Evolutionary conservation across 2,329 filamentous ascomycete genomes (phyloP).

Genomic region (Aspergillus versicolor): DNA sequence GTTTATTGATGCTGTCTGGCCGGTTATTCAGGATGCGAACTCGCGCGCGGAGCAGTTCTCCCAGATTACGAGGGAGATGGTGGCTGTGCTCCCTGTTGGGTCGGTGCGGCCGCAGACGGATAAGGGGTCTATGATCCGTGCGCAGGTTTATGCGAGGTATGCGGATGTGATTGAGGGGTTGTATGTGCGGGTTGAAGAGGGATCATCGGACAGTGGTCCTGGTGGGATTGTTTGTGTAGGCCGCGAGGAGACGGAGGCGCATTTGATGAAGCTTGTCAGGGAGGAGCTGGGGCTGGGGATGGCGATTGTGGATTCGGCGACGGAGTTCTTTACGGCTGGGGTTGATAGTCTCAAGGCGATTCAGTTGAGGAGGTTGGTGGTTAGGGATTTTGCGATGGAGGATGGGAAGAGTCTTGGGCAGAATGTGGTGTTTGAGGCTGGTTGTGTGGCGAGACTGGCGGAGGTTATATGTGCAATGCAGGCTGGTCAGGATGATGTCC

Average conservation of each 20-base stretch:
- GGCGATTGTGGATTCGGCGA: constrained; percentile 20
- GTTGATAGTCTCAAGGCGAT: constrained; percentile 51
- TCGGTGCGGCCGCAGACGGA: constrained; percentile 51
- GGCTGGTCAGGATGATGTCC: constrained; percentile 24
- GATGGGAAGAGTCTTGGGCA: constrained; percentile 29
- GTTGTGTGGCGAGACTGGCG: constrained; percentile 40
- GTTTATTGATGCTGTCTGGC: constrained; percentile 40
- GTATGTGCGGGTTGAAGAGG: constrained; percentile 22
- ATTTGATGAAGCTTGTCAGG: constrained; percentile 31
- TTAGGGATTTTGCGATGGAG: constrained; percentile 39
- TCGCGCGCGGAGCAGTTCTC: constrained; percentile 43
- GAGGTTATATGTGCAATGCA: constrained; percentile 22
- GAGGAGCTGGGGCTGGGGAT: constrained; percentile 36
- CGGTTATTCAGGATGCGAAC: constrained; percentile 41
- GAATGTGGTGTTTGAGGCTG: constrained; percentile 47
- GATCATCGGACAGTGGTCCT: constrained; percentile 12
- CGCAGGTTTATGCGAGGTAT: constrained; percentile 49
- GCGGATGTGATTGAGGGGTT: constrained; percentile 42
- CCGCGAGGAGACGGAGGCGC: constrained; percentile 31
- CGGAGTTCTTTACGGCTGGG: constrained; percentile 47
- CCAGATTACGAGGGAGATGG: constrained; percentile 45
- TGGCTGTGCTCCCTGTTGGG: constrained; percentile 34
- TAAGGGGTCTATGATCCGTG: constrained; percentile 55
- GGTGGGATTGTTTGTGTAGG: constrained; percentile 34
- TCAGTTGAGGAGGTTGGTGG: constrained; percentile 44